Conservation (phyloP, 1,284 basidiomycete species). For the Pseudozyma pruni region DNA sequence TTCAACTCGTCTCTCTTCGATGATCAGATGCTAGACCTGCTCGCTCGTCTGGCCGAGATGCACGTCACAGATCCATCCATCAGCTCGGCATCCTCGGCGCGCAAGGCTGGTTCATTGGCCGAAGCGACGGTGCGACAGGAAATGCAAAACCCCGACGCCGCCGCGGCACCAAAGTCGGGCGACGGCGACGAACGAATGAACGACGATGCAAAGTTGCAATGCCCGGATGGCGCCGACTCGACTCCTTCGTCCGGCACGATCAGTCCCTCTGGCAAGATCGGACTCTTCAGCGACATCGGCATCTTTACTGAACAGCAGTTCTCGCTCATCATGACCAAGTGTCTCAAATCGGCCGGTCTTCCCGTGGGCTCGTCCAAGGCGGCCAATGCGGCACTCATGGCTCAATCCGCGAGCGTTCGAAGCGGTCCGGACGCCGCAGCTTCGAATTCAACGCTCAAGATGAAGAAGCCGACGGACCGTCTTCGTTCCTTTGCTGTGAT, state of each 20-base stretch:
- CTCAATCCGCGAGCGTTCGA: conserved; percentile 52
- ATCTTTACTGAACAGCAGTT: conserved; percentile 90
- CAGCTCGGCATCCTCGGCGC: conserved; percentile 34
- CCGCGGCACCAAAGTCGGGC: background rate
- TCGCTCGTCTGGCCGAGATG: conserved; percentile 80
- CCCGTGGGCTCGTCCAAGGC: conserved; percentile 72
- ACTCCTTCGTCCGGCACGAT: conserved; percentile 12
- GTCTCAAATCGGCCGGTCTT: conserved; percentile 80
- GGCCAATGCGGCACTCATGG: conserved; percentile 60
- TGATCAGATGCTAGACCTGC: conserved; percentile 84
- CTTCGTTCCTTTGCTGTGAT: conserved; percentile 84
- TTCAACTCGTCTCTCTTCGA: conserved; percentile 84
- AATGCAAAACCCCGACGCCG: conserved; percentile 2
- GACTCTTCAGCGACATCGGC: conserved; percentile 78
- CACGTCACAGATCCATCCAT: conserved; percentile 72
- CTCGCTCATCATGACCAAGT: conserved; percentile 85
- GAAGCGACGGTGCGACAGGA: conserved; percentile 24
- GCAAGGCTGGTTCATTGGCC: conserved; percentile 15
- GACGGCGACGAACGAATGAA: conserved; percentile 13
- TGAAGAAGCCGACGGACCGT: conserved; percentile 80
- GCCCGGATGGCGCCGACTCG: conserved; percentile 1
- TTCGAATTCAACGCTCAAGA: conserved; percentile 76
- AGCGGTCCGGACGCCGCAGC: conserved; percentile 72
- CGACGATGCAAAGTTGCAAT: background rate
- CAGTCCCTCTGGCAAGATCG: conserved; percentile 47